phyloP scores from a whole-genome alignment of 306 rosid genomes.

The Spatholobus suberectus region DNA sequence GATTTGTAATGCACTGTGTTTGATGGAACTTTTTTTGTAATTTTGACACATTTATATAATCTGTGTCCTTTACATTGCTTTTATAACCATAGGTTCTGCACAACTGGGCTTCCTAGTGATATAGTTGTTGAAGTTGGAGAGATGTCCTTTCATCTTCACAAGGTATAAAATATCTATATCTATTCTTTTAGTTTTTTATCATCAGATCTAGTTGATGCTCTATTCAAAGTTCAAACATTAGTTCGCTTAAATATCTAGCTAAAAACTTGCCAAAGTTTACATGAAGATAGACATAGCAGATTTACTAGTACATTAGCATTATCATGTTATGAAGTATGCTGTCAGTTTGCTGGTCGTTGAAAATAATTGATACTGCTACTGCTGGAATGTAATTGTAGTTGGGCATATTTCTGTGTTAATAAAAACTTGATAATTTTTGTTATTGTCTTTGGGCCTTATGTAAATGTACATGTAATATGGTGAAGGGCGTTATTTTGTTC shows the following conservation, averaged over 20 bases:
- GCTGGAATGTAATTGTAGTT: conserved; percentile 5
- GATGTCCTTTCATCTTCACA: conserved; percentile 98
- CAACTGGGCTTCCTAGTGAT: conserved; percentile 97
- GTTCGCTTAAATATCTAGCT: not conserved
- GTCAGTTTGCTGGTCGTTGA: not conserved
- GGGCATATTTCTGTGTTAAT: not conserved
- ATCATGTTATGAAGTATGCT: conserved; percentile 5
- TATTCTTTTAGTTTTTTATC: conserved; percentile 4
- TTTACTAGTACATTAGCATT: not conserved
- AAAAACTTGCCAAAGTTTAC: conserved; percentile 13
- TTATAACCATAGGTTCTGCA: conserved; percentile 79
- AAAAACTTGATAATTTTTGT: not conserved
- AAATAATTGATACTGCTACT: not conserved
- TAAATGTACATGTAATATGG: conserved; percentile 10
- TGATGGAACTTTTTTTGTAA: not conserved
- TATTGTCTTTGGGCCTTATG: not conserved
- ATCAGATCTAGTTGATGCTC: conserved; percentile 31
- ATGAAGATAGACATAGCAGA: not conserved
- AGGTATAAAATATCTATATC: conserved; percentile 58
- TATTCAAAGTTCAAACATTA: conserved; percentile 9
- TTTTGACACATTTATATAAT: not conserved
- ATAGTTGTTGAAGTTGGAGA: conserved; percentile 90
- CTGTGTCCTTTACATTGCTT: conserved; percentile 8
- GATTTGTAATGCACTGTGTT: not conserved
- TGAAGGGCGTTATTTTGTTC: not conserved